Base-by-base conservation (phyloP, 1,284 basidiomycete species). In the Pseudomicrostroma phylloplanum region DNA sequence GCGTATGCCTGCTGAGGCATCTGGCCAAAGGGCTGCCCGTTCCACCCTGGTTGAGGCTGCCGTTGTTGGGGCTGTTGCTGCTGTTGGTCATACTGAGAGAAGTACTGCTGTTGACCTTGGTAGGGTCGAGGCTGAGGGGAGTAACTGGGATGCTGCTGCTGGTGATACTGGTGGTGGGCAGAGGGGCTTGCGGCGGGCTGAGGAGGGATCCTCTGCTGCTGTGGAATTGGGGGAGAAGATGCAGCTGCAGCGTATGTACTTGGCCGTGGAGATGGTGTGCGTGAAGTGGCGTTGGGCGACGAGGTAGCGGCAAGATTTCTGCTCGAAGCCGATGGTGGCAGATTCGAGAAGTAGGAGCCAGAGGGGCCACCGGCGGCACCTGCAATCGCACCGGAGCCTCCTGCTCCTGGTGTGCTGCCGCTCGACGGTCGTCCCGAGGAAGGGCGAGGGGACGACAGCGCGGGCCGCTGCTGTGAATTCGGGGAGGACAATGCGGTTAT, bases 231-330 rank as follows among this genome's bases (percentile, higher is more conserved):
- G 19, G 40, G n/a, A 8, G 59, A 30, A 13, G 40, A 13, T 36
- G 42, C 23, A 6, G 53, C 59, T 15, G 59, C 59, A 17, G 59
- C 59, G 40, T 60, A 60, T n/a, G 40, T 25, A n/a, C 59, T 53
- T 15, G 59, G 59, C 42, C 56, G 53, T 13, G 59, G 59, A 9
- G 59, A 60, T 3, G 59, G 30, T 23, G 59, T 25, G 3, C 49
- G 43, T 12, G 39, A 42, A 12, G 2, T 19, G 13, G n/a, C 17
- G 57, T 7, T 13, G 21, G 51, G 46, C 30, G 30, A 36, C 9
- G 30, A 36, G 9, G 30, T 9, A 9, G 46, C 46, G 9, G 61
- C 49, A 19, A 57, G 4, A 6, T 17, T 54, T 19, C 43, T 48
- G 17, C 21, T 48, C 12, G 43, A 48, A 21, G 15, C 21, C 43